Base-by-base conservation (phyloP, 2,329 filamentous ascomycete genomes). In the Aspergillus pseudonomiae region DNA sequence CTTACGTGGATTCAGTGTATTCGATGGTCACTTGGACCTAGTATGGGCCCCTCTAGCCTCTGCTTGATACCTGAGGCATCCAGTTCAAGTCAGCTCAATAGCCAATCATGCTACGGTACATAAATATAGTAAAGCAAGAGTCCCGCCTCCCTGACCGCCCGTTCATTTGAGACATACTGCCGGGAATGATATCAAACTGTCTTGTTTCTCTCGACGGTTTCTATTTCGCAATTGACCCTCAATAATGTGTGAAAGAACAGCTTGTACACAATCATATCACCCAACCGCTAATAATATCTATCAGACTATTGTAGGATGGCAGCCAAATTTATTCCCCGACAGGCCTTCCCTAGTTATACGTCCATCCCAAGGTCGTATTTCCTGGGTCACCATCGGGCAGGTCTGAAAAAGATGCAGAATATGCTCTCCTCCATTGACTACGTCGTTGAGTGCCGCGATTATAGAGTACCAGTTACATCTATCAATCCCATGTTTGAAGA, bases 391-490 rank as follows among this genome's bases (percentile, higher is more conserved):
- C 95, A 99, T 83, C 87, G 88, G 65, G 86, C 91, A 11, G 95
- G 92, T 19, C 84, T 97, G 36, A 83, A 86, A 55, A 90, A 91
- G 75, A 97, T 98, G 90, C 91, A 92, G 75, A 87, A 87, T 45
- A 85, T 91, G 75, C 86, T 99, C 56, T 88, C 89, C 32, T 89
- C 88, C 66, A 91, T 97, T 71, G 91, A 94, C 73, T 88, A 98
- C 50, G 88, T 99, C 60, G 87, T 99, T 74, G 95, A 99, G 82
- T 97, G 94, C 77, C 91, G 95, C 74, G 95, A 99, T 82, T 93
- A 93, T 75, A 90, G 95, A 55, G 89, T 97, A 0, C 95, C 95
- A 0, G 81, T 98, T 11, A 94, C 93, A 0, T 95, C 92, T 3
- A 88, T 92, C 69, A 99, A 99, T 75, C 94, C 94, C 0, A 81